Evolutionary conservation across 129 eudicot genomes (phyloP), one percentile per base, ranked within the genome.

Genomic region (Silybum marianum): DNA sequence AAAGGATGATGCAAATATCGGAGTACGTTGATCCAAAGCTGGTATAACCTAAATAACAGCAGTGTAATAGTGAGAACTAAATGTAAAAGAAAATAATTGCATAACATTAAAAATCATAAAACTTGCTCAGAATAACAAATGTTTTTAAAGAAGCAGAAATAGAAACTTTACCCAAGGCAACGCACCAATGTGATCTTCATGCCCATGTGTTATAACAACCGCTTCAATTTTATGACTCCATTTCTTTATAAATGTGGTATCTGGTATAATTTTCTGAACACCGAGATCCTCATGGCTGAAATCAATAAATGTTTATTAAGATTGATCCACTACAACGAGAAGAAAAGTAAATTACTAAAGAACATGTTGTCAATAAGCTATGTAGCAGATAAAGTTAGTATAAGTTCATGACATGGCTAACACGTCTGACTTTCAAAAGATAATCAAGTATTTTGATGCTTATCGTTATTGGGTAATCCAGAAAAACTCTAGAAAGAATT

Each of bases 141-240:
- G 63, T 26, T 72, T 83, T 39, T 28, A 24, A 84, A 84, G 82
- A 76, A 84, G 78, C 71, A 32, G 82, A 80, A 82, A 81, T 19
- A 88, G 89, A 90, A 89, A 78, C 77, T 80, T 89, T 90, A 95
- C 99, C 99, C 99, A 95, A 73, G 99, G 99, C 86, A 95, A 91
- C 78, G 99, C 99, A 87, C 99, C 99, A 86, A 95, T 95, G 91
- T 95, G 99, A 83, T 95, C 99, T 90, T 95, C 99, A 79, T 95
- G 99, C 18, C 99, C 99, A 77, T 95, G 99, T 73, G 99, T 95
- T 78, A 95, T 95, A 39, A 95, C 78, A 88, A 95, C 99, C 72
- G 99, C 99, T 92, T 95, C 99, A 84, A 95, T 95, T 87, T 95
- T 95, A 86, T 95, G 99, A 71, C 98, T 90, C 99, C 99, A 95